phyloP scores from a whole-genome alignment of 352 stramenopile species.

The Aphanomyces euteiches region DNA sequence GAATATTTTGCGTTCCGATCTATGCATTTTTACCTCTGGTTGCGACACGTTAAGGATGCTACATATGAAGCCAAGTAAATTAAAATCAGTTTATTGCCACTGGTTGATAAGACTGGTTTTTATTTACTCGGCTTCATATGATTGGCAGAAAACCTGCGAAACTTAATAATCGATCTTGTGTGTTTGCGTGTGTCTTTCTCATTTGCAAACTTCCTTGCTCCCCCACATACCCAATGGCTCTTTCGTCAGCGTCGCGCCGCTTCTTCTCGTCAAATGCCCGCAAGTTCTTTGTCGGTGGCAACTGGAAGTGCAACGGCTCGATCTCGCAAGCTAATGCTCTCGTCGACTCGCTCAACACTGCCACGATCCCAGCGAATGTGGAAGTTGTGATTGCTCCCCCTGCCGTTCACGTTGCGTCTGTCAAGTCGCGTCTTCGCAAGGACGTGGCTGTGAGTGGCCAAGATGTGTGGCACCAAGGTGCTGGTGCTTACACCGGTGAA shows the following conservation, averaged over 20 bases:
- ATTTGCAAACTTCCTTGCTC: slow-evolving; percentile 15
- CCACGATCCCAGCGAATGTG: slow-evolving; percentile 67
- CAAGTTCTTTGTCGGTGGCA: slow-evolving; percentile 99
- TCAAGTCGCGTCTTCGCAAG: slow-evolving; percentile 54
- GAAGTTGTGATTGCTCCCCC: slow-evolving; percentile 97
- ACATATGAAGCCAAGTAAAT: too few relatives aligned
- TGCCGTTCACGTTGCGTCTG: slow-evolving; percentile 83
- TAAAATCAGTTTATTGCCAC: too few relatives aligned
- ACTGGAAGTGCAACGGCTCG: slow-evolving; percentile 98
- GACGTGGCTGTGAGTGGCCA: slow-evolving; percentile 86
- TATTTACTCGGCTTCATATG: too few relatives aligned
- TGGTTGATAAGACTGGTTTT: too few relatives aligned
- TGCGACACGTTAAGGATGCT: too few relatives aligned
- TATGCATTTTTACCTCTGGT: too few relatives aligned
- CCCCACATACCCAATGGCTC: slow-evolving; percentile 8
- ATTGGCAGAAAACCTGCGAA: not conserved
- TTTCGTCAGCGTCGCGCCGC: slow-evolving; percentile 17
- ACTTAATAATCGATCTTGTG: slow-evolving; percentile 12
- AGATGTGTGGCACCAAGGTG: slow-evolving; percentile 93
- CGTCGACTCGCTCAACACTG: slow-evolving; percentile 79
- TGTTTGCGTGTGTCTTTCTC: not conserved
- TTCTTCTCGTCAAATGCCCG: slow-evolving; percentile 56
- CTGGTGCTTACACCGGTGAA: slow-evolving; percentile 97
- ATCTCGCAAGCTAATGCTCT: slow-evolving; percentile 60
- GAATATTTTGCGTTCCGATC: too few relatives aligned